phyloP scores from a whole-genome alignment of 495 filamentous ascomycete genomes.

The Xylaria intraflava region DNA sequence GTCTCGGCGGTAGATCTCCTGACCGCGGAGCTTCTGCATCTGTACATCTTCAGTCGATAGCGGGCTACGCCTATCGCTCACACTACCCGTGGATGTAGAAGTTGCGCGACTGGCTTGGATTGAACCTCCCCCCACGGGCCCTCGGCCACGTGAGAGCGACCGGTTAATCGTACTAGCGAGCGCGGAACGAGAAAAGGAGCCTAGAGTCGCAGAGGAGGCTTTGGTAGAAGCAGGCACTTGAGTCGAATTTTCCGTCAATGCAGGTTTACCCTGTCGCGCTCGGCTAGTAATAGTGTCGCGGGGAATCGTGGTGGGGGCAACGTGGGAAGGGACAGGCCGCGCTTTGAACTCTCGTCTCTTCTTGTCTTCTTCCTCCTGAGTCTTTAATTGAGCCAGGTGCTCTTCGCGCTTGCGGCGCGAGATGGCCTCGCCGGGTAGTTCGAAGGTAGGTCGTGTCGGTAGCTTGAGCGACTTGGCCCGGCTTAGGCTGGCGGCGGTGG shows the following conservation, averaged over 20 bases:
- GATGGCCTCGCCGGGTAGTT: constrained; percentile 66
- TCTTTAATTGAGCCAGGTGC: constrained; percentile 55
- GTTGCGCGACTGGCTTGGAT: constrained; percentile 25
- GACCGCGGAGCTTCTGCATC: constrained; percentile 48
- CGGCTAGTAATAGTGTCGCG: constrained; percentile 53
- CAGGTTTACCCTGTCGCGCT: constrained; percentile 45
- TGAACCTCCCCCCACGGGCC: constrained; percentile 11
- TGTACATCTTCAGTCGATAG: constrained; percentile 44
- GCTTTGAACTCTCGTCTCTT: constrained; percentile 59
- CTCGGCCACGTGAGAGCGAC: constrained; percentile 19
- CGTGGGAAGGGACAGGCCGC: constrained; percentile 46
- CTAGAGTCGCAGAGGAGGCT: background rate
- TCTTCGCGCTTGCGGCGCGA: constrained; percentile 62
- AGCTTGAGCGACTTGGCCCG: constrained; percentile 52
- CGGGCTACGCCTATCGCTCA: constrained; percentile 37
- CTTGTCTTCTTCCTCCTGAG: constrained; percentile 53
- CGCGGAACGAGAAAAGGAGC: constrained; percentile 10
- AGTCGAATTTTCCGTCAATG: constrained; percentile 21
- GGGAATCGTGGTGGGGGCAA: constrained; percentile 30
- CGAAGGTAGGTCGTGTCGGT: constrained; percentile 57
- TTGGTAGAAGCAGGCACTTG: constrained; percentile 15
- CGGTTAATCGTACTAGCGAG: constrained; percentile 22
- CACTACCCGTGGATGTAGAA: constrained; percentile 35
- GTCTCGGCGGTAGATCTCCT: constrained; percentile 56
- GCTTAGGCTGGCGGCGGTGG: constrained; percentile 26